phyloP scores from a whole-genome alignment of 2,329 filamentous ascomycete genomes.

The Beauveria sp. region DNA sequence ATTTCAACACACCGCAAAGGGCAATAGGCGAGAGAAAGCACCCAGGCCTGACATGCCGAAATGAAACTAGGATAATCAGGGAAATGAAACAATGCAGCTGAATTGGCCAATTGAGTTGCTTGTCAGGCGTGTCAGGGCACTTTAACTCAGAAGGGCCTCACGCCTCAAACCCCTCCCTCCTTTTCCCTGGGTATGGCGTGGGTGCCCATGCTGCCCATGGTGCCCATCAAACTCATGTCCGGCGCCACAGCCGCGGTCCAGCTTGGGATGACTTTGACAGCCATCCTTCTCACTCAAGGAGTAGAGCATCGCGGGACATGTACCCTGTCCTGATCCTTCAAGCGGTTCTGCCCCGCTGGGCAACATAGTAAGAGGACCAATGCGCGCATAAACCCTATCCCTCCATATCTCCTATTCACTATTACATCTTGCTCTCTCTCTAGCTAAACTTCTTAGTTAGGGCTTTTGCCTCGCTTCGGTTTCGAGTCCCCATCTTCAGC shows the following conservation, averaged over 20 bases:
- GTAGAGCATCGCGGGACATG: too few relatives aligned
- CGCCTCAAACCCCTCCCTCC: neutral
- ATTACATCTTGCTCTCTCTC: neutral
- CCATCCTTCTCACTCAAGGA: too few relatives aligned
- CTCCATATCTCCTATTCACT: neutral
- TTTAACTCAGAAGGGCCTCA: neutral
- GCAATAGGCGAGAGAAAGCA: too few relatives aligned
- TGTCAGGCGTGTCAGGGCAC: neutral
- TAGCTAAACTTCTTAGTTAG: neutral
- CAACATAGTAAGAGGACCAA: neutral
- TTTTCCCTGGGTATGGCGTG: neutral
- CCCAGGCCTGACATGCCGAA: neutral
- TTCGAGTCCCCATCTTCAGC: neutral
- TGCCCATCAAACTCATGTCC: too few relatives aligned
- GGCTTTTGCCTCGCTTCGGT: neutral
- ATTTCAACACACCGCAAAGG: too few relatives aligned
- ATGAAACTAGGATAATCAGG: neutral
- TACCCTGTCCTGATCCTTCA: too few relatives aligned
- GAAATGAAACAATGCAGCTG: neutral
- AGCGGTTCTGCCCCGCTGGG: too few relatives aligned
- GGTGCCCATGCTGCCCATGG: too few relatives aligned
- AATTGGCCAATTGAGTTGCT: neutral
- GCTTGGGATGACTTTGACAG: too few relatives aligned
- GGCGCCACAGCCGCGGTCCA: too few relatives aligned
- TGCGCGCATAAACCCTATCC: neutral